Percentiles rank a stretch among this genome's conserved stretches.
phyloP scores from a whole-genome alignment of 2,329 filamentous ascomycete species.

The Epichloe uncinata region DNA sequence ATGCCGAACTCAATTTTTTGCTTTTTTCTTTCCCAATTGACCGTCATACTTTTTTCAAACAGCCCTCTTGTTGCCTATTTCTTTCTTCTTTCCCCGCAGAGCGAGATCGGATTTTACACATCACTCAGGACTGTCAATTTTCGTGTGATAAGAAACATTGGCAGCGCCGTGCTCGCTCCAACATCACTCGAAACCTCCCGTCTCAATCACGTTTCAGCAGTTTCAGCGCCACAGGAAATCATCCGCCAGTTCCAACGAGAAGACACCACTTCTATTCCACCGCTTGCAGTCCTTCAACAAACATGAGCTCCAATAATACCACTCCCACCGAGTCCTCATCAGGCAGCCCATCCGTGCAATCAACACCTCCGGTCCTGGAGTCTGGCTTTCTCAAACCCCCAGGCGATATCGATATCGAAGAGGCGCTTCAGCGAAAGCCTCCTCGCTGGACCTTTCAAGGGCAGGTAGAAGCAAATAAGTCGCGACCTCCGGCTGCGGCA shows the following conservation, averaged over 20 bases:
- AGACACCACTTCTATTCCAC: background rate
- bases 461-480: slow-evolving; percentile 19
- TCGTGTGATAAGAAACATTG: no score
- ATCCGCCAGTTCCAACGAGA: background rate
- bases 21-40: background rate
- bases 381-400: slow-evolving; percentile 26
- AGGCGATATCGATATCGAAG: slow-evolving; percentile 25
- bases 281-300: background rate
- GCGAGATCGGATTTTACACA: no score
- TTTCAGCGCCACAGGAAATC: no score
- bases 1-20: background rate
- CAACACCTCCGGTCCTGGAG: slow-evolving; percentile 20
- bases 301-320: background rate
- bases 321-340: background rate
- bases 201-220: background rate
- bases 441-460: slow-evolving; percentile 28
- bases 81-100: no score
- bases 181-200: background rate
- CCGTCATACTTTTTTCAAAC: background rate
- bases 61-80: no score
- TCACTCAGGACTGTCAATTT: no score
- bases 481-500: slow-evolving; percentile 11
- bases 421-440: slow-evolving; percentile 30
- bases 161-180: no score
- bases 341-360: slow-evolving; percentile 5